These are phyloP conservation scores for Colletotrichum sp. DNA, from an alignment of 2,329 filamentous ascomycete species.

Conservation along the genomic window DNA sequence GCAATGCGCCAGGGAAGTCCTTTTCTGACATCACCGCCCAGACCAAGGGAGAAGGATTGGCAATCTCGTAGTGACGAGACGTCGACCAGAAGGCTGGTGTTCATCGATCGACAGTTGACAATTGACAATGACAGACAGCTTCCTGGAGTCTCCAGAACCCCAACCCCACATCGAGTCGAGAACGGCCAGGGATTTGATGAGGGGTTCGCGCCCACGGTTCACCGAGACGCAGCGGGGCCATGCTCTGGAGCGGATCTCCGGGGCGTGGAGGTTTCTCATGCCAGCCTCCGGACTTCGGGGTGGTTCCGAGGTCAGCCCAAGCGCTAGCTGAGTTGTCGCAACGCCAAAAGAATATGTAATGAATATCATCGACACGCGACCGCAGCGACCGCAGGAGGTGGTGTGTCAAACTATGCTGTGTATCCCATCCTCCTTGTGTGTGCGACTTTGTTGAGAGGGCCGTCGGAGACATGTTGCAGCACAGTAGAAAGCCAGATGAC, in stretches of 20 bases:
- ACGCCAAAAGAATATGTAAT: slow-evolving; percentile 11
- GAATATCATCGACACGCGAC: background rate
- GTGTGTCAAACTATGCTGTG: slow-evolving; percentile 15
- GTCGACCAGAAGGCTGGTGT: background rate
- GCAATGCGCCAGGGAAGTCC: background rate
- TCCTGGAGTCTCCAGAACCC: background rate
- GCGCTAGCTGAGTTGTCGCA: slow-evolving; percentile 7
- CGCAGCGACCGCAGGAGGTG: background rate
- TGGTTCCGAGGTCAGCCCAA: slow-evolving; percentile 9
- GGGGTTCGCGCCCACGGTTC: slow-evolving; percentile 2
- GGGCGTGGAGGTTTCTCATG: slow-evolving; percentile 8
- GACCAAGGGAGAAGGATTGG: background rate
- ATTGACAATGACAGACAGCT: background rate
- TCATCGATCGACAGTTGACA: background rate
- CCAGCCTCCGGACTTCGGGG: slow-evolving; percentile 18
- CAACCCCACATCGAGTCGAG: background rate
- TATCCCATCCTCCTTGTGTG: background rate
- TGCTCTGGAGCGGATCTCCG: slow-evolving; percentile 12
- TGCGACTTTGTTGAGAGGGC: slow-evolving; percentile 7
- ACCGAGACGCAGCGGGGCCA: slow-evolving; percentile 12
- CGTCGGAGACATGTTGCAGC: background rate
- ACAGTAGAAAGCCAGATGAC: background rate
- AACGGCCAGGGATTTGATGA: slow-evolving; percentile 2
- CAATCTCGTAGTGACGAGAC: background rate
- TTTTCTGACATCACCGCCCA: slow-evolving; percentile 8